Evolutionary conservation across 2,329 filamentous ascomycete genomes (phyloP), one percentile per base, ranked within the genome.

Genomic region (Fusarium sacchari): DNA sequence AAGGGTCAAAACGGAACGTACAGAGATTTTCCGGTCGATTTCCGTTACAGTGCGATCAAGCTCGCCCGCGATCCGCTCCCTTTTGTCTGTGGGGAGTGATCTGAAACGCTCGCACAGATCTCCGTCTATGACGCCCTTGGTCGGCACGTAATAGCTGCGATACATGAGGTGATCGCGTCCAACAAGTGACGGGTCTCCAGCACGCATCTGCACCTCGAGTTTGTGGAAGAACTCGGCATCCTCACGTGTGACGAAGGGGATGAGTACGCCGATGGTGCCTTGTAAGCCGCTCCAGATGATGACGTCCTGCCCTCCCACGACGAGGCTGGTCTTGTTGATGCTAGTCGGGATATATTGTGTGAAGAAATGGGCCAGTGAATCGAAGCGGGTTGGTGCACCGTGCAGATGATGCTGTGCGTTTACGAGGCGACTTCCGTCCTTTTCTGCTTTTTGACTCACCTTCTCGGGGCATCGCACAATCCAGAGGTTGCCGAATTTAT

Each of bases 401-500:
- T 9, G 18, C 0, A 46, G 43, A 14, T 46, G 43, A 10, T 46
- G 0, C 8, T 2, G 5, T 5, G 8, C 6, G 5, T 46, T 15
- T 4, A 1, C 1, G 13, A 15, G 5, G 4, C 8, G 9, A 22
- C 3, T 28, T 7, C 4, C 24, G 3, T 13, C 13, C 2, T 28
- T 8, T 0, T 7, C 0, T 5, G 4, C 43, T 13, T 3, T 97
- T 0, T 95, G 92, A 36, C 94, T 97, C 7, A 92, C 91, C 81
- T 97, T 96, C 65, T 91, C 86, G 0, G 96, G 95, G 77, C 94
- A 96, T 49, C 97, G 92, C 24, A 99, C 88, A 46, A 98, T 89
- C 92, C 95, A 99, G 17, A 99, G 83, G 77, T 99, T 99, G 67
- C 96, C 97, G 74, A 99, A 99, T 80, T 98, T 98, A 85, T 99